Evolutionary conservation across 345 rosid species (phyloP).

Genomic region (Aurinia saxatilis): DNA sequence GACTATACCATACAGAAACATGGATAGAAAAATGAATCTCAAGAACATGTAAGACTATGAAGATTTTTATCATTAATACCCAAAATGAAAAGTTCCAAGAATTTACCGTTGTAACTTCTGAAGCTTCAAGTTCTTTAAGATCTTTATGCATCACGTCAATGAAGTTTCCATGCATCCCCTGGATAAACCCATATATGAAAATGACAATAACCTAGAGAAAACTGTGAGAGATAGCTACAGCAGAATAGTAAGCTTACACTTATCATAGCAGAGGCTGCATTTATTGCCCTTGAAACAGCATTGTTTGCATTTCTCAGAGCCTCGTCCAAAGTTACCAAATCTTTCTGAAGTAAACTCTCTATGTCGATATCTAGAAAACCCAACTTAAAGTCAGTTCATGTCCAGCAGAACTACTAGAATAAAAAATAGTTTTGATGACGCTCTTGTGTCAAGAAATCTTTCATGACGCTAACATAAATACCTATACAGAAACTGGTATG

Average conservation of each 20-base stretch:
- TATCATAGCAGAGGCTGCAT: constrained; percentile 48
- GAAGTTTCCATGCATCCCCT: constrained; percentile 54
- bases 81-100: background rate
- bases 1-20: background rate
- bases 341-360: constrained; percentile 70
- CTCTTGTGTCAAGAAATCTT: background rate
- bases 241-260: constrained; percentile 46
- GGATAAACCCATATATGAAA: constrained; percentile 21
- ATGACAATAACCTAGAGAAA: background rate
- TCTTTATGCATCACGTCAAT: constrained; percentile 35
- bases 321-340: constrained; percentile 79
- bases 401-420: constrained; percentile 11
- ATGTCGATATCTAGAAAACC: constrained; percentile 66
- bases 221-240: constrained; percentile 4
- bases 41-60: background rate
- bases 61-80: background rate
- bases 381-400: constrained; percentile 19
- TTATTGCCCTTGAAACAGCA: constrained; percentile 75
- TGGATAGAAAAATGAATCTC: background rate
- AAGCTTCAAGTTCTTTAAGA: constrained; percentile 45
- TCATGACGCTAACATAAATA: constrained; percentile 13
- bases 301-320: constrained; percentile 79
- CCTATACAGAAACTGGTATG: constrained; percentile 63
- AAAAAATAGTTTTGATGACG: background rate
- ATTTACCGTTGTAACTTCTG: constrained; percentile 58